phyloP scores from a whole-genome alignment of 2,329 filamentous ascomycete genomes.

The Diaporthe vaccinii region DNA sequence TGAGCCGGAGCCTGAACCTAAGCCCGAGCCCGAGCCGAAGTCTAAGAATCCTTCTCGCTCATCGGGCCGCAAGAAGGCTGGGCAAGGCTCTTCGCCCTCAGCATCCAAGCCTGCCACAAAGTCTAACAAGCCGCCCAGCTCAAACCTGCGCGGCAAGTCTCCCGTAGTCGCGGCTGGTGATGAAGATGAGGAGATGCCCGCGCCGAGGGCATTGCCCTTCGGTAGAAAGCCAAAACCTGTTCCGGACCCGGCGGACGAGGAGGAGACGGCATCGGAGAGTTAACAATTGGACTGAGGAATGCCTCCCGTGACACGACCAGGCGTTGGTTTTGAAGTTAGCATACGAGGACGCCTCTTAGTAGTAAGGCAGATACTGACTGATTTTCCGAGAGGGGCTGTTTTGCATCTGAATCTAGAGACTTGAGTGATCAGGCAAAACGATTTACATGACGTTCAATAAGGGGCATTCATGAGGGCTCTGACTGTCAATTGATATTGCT shows the following conservation, averaged over 20 bases:
- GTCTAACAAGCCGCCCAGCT: slow-evolving; percentile 21
- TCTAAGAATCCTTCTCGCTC: background rate
- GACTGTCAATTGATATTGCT: background rate
- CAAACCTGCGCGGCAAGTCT: slow-evolving; percentile 29
- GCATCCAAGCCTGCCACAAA: slow-evolving; percentile 9
- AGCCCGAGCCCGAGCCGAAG: slow-evolving; percentile 1
- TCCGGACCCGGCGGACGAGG: slow-evolving; percentile 31
- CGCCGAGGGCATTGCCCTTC: slow-evolving; percentile 5
- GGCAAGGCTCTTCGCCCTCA: slow-evolving; percentile 12
- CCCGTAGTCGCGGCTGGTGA: slow-evolving; percentile 2
- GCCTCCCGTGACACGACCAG: background rate
- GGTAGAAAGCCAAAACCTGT: slow-evolving; percentile 16
- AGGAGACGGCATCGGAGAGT: slow-evolving; percentile 38
- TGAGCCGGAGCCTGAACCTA: slow-evolving; percentile 31
- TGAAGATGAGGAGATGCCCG: slow-evolving; percentile 23
- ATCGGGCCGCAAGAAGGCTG: slow-evolving; percentile 26
- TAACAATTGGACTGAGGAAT: background rate
- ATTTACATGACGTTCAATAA: background rate
- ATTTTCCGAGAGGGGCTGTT: background rate
- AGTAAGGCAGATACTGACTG: background rate
- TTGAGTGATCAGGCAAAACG: background rate
- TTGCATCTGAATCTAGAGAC: background rate
- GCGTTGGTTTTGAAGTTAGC: background rate
- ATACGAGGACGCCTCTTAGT: background rate
- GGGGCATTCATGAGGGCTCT: background rate